phyloP scores from a whole-genome alignment of 805 yeast species.

The Yarrowia hollandica region DNA sequence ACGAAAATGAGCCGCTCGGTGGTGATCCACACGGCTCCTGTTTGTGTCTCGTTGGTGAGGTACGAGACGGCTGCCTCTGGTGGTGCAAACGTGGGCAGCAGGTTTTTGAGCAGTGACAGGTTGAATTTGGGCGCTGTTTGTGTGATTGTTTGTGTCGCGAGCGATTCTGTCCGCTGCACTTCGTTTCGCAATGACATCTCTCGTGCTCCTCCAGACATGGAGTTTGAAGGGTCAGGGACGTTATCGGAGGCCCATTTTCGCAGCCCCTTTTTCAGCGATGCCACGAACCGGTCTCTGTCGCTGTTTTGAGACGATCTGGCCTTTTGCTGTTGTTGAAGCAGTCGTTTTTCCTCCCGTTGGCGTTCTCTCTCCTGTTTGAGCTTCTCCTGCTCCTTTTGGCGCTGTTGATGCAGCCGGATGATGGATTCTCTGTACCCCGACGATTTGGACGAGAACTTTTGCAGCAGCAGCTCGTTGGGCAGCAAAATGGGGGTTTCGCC shows the following conservation, averaged over 20 bases:
- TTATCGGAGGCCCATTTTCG: background rate
- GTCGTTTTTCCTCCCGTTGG: conserved; percentile 8
- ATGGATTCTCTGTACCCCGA: conserved; percentile 30
- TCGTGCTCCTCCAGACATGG: too few species aligned
- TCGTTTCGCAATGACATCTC: conserved; percentile 7
- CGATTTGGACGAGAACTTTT: conserved; percentile 35
- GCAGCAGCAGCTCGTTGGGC: conserved; percentile 39
- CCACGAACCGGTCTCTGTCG: background rate
- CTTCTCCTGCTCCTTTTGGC: conserved; percentile 2
- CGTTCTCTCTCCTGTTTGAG: conserved; percentile 15
- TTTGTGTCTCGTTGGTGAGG: conserved; percentile 30
- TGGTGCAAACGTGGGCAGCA: conserved; percentile 9
- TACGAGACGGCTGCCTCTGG: conserved; percentile 31
- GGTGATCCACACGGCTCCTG: conserved; percentile 35
- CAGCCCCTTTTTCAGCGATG: conserved; percentile 15
- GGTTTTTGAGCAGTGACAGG: conserved; percentile 20
- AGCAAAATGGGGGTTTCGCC: conserved; percentile 36
- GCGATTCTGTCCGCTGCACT: background rate
- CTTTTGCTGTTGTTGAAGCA: background rate
- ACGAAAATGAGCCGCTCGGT: conserved; percentile 37
- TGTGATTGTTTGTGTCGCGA: background rate
- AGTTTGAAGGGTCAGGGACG: background rate
- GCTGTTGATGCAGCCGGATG: conserved; percentile 31
- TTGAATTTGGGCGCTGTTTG: conserved; percentile 1
- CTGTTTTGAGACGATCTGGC: background rate